Evolutionary conservation across 208 protist species (phyloP).

Genomic region (Leishmania lainsoni): DNA sequence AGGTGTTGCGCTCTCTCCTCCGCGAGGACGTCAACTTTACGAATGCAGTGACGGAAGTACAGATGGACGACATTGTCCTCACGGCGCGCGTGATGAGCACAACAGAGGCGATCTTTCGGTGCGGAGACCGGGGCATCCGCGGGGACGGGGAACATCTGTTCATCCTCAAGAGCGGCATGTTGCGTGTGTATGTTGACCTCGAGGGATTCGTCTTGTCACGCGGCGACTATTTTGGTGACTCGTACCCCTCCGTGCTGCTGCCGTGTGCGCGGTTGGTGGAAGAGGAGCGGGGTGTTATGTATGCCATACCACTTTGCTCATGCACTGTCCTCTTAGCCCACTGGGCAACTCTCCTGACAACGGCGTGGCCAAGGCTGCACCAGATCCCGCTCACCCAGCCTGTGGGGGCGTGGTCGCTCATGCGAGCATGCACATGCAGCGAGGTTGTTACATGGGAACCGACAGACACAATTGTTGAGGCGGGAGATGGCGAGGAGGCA

Average conservation of each 20-base stretch:
- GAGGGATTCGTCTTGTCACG: slow-evolving; percentile 40
- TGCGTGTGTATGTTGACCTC: slow-evolving; percentile 47
- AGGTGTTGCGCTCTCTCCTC: slow-evolving; percentile 58
- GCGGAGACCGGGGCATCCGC: slow-evolving; percentile 44
- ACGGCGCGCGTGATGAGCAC: slow-evolving; percentile 61
- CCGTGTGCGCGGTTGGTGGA: slow-evolving; percentile 45
- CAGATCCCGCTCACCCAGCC: slow-evolving; percentile 53
- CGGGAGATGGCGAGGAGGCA: slow-evolving; percentile 29
- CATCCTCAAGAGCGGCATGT: slow-evolving; percentile 57
- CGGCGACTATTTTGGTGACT: slow-evolving; percentile 79
- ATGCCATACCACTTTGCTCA: slow-evolving; percentile 51
- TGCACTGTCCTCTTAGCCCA: slow-evolving; percentile 29
- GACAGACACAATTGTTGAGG: slow-evolving; percentile 37
- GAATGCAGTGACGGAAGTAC: slow-evolving; percentile 24
- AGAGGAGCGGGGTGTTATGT: slow-evolving; percentile 61
- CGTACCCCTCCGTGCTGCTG: slow-evolving; percentile 43
- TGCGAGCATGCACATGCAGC: slow-evolving; percentile 58
- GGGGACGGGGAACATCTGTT: slow-evolving; percentile 73
- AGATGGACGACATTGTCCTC: slow-evolving; percentile 47
- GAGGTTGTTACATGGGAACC: slow-evolving; percentile 9
- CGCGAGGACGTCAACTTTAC: slow-evolving; percentile 42
- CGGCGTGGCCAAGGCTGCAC: slow-evolving; percentile 35
- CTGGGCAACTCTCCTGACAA: slow-evolving; percentile 43
- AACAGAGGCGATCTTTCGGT: slow-evolving; percentile 54
- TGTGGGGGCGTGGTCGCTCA: slow-evolving; percentile 49